phyloP scores from a whole-genome alignment of 306 rosid genomes.

The Hippophae gyantsensis region DNA sequence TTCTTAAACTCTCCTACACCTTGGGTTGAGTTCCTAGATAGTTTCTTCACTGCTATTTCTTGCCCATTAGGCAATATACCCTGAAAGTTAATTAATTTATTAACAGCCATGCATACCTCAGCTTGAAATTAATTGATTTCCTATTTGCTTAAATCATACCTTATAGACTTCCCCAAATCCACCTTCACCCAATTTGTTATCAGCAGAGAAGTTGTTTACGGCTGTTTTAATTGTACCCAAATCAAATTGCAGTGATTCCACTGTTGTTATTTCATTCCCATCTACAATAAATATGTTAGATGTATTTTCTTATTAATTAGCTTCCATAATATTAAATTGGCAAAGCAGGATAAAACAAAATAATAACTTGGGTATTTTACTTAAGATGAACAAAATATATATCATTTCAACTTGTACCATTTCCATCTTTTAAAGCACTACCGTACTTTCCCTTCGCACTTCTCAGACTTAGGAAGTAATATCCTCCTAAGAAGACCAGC shows the following conservation, averaged over 20 bases:
- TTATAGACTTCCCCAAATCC: slow-evolving; percentile 48
- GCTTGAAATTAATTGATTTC: no score
- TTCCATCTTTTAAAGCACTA: neutral
- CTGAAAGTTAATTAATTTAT: neutral
- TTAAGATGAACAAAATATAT: no score
- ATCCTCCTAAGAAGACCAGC: no score
- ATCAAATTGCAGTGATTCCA: slow-evolving; percentile 35
- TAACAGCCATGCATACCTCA: no score
- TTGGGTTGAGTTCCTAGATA: neutral
- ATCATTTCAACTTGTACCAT: neutral
- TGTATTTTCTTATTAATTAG: no score
- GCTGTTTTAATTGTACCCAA: slow-evolving; percentile 22
- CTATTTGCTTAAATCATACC: slow-evolving; percentile 13
- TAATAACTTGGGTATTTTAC: no score
- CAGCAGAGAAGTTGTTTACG: slow-evolving; percentile 29
- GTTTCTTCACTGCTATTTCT: slow-evolving; percentile 7
- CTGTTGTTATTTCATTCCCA: slow-evolving; percentile 10
- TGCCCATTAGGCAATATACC: neutral
- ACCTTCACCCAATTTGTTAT: slow-evolving; percentile 38
- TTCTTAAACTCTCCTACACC: slow-evolving; percentile 11
- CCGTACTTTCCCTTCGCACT: slow-evolving; percentile 7
- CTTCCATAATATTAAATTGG: no score
- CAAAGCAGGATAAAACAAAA: no score
- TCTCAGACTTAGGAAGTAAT: neutral
- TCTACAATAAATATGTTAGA: neutral